A percentile compares a stretch with the other conserved stretches of the same genome.
Conservation (phyloP, 2,329 filamentous ascomycete species). For the Pestalotiopsis sp. region DNA sequence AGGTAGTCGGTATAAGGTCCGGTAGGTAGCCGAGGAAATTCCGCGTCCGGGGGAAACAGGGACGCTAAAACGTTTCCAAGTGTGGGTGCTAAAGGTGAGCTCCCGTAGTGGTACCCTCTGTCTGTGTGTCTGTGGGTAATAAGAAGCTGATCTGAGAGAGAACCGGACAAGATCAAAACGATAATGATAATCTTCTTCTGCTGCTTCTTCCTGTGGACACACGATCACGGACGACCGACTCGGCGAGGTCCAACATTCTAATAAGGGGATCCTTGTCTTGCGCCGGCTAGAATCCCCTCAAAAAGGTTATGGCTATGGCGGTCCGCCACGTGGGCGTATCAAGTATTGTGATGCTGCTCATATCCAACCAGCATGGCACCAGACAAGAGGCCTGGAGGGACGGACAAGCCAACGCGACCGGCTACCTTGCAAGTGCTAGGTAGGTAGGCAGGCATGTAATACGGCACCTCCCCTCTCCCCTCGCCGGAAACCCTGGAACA, state of each 20-base stretch:
- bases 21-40: constrained; percentile 6
- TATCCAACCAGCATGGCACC: not conserved
- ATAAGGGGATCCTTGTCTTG: not conserved
- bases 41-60: not conserved
- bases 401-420: too few species aligned
- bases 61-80: not conserved
- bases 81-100: not conserved
- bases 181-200: too few species aligned
- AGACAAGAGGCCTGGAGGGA: not conserved
- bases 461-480: not conserved
- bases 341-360: constrained; percentile 6
- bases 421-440: not conserved
- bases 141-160: too few species aligned
- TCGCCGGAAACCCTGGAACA: not conserved
- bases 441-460: not conserved
- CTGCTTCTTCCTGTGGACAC: not conserved
- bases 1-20: not conserved
- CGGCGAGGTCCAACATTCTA: not conserved
- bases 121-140: too few species aligned
- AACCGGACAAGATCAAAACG: too few species aligned
- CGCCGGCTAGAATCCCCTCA: not conserved
- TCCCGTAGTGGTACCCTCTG: not conserved
- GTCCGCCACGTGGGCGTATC: constrained; percentile 13
- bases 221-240: not conserved
- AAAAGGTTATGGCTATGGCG: constrained; percentile 6